A percentile compares a stretch with the other conserved stretches of the same genome.
phyloP scores from a whole-genome alignment of 805 yeast genomes.

The Yarrowia bubula region DNA sequence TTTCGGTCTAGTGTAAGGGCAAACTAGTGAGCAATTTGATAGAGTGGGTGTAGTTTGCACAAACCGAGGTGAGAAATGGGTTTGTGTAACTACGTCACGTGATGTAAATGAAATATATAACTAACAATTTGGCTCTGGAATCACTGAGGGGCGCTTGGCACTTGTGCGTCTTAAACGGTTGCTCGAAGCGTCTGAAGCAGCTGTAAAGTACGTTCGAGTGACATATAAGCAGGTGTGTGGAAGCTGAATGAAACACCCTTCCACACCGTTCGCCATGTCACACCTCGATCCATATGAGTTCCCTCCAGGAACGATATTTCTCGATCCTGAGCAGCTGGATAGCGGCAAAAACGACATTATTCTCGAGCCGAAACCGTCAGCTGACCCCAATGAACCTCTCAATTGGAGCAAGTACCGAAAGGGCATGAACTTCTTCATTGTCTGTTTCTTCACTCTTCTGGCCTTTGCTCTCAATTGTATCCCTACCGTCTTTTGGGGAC shows the following conservation, averaged over 20 bases:
- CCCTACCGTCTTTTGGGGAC: slow-evolving; percentile 29
- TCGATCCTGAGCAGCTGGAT: slow-evolving; percentile 21
- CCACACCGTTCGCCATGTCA: background rate
- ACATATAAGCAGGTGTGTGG: background rate
- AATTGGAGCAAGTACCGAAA: slow-evolving; percentile 28
- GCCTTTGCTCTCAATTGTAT: slow-evolving; percentile 25
- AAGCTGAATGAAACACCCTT: background rate
- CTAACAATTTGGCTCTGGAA: no score
- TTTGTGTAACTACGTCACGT: no score
- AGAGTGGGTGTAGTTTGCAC: no score
- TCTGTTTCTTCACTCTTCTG: slow-evolving; percentile 27
- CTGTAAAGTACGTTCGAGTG: no score
- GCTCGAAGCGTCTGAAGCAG: no score
- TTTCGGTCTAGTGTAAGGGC: background rate
- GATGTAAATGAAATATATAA: no score
- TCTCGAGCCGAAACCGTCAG: slow-evolving; percentile 15
- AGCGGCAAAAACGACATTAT: slow-evolving; percentile 15
- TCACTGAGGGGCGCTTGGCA: no score
- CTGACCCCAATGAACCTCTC: slow-evolving; percentile 30
- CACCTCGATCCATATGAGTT: slow-evolving; percentile 3
- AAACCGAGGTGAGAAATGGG: no score
- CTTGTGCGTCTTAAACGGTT: no score
- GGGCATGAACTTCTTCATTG: slow-evolving; percentile 22
- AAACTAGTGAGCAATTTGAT: no score
- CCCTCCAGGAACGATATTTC: slow-evolving; percentile 22